phyloP scores from a whole-genome alignment of 768 basidiomycete species.

The Auriscalpium microsporum region DNA sequence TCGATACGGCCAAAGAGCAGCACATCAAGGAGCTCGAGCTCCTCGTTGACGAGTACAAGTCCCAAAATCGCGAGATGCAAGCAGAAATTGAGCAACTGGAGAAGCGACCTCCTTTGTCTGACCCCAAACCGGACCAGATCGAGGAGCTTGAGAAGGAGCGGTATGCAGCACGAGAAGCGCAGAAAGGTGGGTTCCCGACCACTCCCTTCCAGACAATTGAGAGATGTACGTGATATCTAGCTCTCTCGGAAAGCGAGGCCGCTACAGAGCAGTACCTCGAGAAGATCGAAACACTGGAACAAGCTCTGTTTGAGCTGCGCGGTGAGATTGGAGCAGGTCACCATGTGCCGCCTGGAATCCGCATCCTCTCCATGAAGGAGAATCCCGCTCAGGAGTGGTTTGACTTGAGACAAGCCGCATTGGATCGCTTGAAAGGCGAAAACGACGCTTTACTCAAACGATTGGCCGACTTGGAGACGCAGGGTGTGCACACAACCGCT shows the following conservation, averaged over 20 bases:
- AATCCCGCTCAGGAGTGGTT: conserved; percentile 84
- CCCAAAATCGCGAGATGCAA: conserved; percentile 35
- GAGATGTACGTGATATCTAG: conserved; percentile 21
- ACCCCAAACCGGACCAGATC: conserved; percentile 31
- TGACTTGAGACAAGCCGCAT: conserved; percentile 61
- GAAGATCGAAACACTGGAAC: conserved; percentile 66
- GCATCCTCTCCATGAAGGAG: conserved; percentile 58
- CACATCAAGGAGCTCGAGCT: conserved; percentile 48
- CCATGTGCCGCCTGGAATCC: conserved; percentile 63
- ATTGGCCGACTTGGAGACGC: conserved; percentile 51
- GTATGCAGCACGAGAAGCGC: conserved; percentile 21
- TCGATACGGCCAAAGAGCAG: conserved; percentile 32
- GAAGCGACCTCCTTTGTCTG: conserved; percentile 23
- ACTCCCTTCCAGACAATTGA: neutral
- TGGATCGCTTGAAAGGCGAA: conserved; percentile 73
- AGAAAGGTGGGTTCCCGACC: conserved; percentile 29
- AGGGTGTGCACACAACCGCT: conserved; percentile 17
- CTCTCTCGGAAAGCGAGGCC: conserved; percentile 32
- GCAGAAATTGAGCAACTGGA: conserved; percentile 40
- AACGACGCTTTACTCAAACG: conserved; percentile 74
- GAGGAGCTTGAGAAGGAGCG: conserved; percentile 31
- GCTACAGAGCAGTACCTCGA: conserved; percentile 32
- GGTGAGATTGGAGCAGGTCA: conserved; percentile 71
- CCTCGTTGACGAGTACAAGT: conserved; percentile 48
- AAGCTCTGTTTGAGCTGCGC: conserved; percentile 66